These are phyloP conservation scores for Fonsecaea nubica DNA, from an alignment of 2,329 filamentous ascomycete species.

Conservation along the genomic window DNA sequence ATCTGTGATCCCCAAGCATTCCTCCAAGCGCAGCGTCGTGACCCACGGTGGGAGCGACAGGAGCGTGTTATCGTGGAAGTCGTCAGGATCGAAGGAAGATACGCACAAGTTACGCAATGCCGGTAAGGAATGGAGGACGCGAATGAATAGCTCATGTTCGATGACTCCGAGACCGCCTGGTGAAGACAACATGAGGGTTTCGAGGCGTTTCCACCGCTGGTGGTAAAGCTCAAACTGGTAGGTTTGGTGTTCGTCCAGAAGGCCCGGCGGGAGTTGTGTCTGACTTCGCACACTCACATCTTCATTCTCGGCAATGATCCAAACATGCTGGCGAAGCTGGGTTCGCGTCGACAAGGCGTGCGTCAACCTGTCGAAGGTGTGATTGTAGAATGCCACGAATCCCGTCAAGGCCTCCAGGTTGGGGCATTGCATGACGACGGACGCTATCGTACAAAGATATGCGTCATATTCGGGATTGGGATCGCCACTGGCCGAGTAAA, in stretches of 20 bases:
- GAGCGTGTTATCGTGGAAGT: conserved; percentile 63
- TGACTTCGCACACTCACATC: conserved; percentile 49
- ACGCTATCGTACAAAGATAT: conserved; percentile 60
- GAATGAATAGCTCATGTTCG: conserved; percentile 62
- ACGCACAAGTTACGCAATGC: conserved; percentile 61
- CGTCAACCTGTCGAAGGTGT: conserved; percentile 61
- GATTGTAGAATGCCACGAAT: conserved; percentile 59
- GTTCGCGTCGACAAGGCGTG: conserved; percentile 62
- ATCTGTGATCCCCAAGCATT: conserved; percentile 62
- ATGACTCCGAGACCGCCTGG: conserved; percentile 52
- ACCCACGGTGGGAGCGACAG: conserved; percentile 57
- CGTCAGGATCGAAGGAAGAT: conserved; percentile 59
- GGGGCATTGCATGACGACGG: conserved; percentile 65
- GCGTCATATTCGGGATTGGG: conserved; percentile 53
- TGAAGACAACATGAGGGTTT: conserved; percentile 61
- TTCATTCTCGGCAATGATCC: conserved; percentile 59
- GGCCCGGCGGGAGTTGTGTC: conserved; percentile 48
- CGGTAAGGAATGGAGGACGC: conserved; percentile 60
- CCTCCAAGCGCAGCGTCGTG: conserved; percentile 61
- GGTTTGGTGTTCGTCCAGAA: conserved; percentile 58
- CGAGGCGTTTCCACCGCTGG: conserved; percentile 57
- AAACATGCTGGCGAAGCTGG: conserved; percentile 62
- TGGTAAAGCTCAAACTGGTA: conserved; percentile 62
- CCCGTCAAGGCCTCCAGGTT: conserved; percentile 63
- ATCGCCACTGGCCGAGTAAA: conserved; percentile 44